Conservation (phyloP, 1,284 basidiomycete species). For the Apiotrichum brassicae region DNA sequence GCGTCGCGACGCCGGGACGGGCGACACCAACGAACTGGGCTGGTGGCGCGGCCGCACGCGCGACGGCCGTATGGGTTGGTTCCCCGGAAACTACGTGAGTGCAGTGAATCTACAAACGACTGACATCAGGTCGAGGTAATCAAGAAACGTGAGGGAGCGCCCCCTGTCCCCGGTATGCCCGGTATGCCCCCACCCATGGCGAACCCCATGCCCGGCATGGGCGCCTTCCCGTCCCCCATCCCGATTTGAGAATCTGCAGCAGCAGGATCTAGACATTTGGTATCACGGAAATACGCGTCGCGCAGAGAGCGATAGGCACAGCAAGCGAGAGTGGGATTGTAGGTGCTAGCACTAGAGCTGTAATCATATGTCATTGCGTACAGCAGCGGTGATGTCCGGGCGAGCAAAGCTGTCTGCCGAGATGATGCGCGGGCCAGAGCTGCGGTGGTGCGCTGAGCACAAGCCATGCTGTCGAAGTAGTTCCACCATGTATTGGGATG, state of each 20-base stretch:
- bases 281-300: too few species aligned
- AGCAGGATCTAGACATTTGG: too few species aligned
- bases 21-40: conserved; percentile 65
- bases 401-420: too few species aligned
- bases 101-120: neutral
- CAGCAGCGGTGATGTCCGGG: too few species aligned
- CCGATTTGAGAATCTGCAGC: neutral
- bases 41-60: conserved; percentile 97
- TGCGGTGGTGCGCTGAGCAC: too few species aligned
- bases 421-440: too few species aligned
- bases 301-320: too few species aligned
- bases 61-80: conserved; percentile 93
- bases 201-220: neutral
- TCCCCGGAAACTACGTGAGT: conserved; percentile 80
- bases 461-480: too few species aligned
- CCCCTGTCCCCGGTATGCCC: too few species aligned
- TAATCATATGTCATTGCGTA: conserved; percentile 1
- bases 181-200: too few species aligned
- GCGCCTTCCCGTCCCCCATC: neutral
- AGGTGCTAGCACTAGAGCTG: neutral
- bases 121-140: conserved; percentile 16
- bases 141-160: conserved; percentile 15
- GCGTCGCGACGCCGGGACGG: conserved; percentile 69
- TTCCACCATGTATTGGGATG: too few species aligned
- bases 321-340: neutral